A percentile compares a stretch with the other conserved stretches of the same genome.
Conservation (phyloP, 2,329 filamentous ascomycete species). For the Xenoacremonium recifei region DNA sequence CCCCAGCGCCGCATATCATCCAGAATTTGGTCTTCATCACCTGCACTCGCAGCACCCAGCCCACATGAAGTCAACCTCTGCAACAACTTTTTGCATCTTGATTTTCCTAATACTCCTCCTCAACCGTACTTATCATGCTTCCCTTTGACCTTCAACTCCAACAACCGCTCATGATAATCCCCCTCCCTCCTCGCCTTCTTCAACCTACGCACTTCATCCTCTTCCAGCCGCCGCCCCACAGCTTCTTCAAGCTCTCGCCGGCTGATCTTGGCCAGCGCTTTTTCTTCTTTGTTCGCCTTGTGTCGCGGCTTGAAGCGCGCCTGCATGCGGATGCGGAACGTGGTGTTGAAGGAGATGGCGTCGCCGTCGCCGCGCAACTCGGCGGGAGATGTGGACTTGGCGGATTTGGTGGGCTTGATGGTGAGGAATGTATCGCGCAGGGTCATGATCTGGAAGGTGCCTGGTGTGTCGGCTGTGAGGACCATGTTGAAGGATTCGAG, state of each 20-base stretch:
- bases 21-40: too few relatives aligned
- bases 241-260: conserved; percentile 80
- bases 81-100: neutral
- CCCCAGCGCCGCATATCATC: too few relatives aligned
- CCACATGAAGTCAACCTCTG: neutral
- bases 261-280: conserved; percentile 80
- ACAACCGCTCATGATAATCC: conserved; percentile 81
- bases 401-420: conserved; percentile 52
- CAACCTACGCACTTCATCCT: conserved; percentile 81
- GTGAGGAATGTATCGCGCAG: conserved; percentile 69
- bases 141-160: conserved; percentile 86
- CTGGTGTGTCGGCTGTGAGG: conserved; percentile 61
- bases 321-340: conserved; percentile 86
- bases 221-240: conserved; percentile 72
- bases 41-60: neutral
- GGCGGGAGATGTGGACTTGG: conserved; percentile 43
- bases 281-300: conserved; percentile 78
- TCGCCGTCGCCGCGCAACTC: conserved; percentile 78
- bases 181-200: conserved; percentile 84
- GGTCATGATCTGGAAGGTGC: conserved; percentile 74
- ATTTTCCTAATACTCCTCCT: conserved; percentile 5
- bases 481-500: conserved; percentile 80
- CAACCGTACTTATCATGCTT: conserved; percentile 81
- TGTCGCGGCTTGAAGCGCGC: conserved; percentile 86
- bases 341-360: conserved; percentile 65